Evolutionary conservation across 2,329 filamentous ascomycete genomes (phyloP), one percentile per base, ranked within the genome.

Genomic region (Diplodia scrobiculata): DNA sequence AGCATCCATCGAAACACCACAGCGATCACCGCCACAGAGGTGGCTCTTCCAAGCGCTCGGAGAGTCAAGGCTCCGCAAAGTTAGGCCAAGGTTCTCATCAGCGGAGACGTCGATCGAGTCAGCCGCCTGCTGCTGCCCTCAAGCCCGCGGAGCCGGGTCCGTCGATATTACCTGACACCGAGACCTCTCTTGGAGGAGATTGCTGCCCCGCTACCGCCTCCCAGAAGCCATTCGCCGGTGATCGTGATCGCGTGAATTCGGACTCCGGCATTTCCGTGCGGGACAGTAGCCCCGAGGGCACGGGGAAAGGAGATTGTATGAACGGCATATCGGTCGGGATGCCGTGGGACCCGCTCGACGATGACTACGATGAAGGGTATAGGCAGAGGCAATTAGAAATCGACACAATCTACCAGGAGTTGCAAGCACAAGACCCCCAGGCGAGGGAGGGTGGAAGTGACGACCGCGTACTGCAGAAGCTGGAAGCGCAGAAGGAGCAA

Each of bases 241-340:
- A 50, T 52, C 55, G 51, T 55, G 47, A 65, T 9, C 64, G 58
- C 10, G 60, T 67, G 47, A 66, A 67, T 54, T 70, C 67, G 47
- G 71, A 73, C 32, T 72, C 71, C 63, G 72, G 71, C 50, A 73
- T 72, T 51, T 76, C 77, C 17, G 68, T 75, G 4, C 72, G 73
- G 54, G 72, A 72, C 41, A 74, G 74, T 55, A 75, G 73, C 68
- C 73, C 77, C 63, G 72, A 75, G 19, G 69, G 71, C 21, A 67
- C 54, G 54, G 66, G 70, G 71, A 17, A 71, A 38, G 47, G n/a
- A 58, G 47, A 41, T 17, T 38, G 32, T 47, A 34, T 34, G n/a
- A 41, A 66, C 36, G 27, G 34, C 27, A 51, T 36, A 41, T 36
- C 64, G 29, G 54, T 48, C 45, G 27, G 41, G 32, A 11, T 45